Evolutionary conservation across 2,329 filamentous ascomycete genomes (phyloP).

Genomic region (Aureobasidium sp.): DNA sequence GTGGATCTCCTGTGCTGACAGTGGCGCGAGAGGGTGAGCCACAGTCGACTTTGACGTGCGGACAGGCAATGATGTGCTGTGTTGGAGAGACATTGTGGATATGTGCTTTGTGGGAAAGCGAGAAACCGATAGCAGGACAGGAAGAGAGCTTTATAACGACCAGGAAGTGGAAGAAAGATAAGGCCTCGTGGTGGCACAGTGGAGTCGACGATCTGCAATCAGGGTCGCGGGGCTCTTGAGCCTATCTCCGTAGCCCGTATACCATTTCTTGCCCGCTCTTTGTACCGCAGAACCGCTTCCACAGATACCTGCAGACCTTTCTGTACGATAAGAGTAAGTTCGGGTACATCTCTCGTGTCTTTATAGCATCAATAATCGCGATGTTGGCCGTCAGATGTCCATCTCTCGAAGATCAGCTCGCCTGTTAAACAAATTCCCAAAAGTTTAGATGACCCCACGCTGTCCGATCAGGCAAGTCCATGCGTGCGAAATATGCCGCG

Average conservation of each 20-base stretch:
- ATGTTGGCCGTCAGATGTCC: background rate
- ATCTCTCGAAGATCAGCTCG: background rate
- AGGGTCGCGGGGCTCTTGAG: background rate
- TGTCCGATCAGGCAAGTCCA: background rate
- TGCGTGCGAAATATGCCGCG: background rate
- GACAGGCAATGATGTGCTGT: constrained; percentile 18
- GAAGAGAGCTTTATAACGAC: background rate
- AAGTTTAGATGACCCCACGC: background rate
- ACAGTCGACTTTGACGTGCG: constrained; percentile 19
- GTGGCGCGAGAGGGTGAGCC: constrained; percentile 52
- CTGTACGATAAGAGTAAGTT: background rate
- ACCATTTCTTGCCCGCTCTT: background rate
- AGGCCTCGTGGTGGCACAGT: background rate
- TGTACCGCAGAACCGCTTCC: too few species aligned
- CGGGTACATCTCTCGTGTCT: background rate
- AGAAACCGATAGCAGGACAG: background rate
- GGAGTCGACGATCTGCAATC: background rate
- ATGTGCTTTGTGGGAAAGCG: background rate
- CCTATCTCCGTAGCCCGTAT: constrained; percentile 2
- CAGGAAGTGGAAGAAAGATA: background rate
- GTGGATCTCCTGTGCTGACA: constrained; percentile 50
- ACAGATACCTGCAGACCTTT: too few species aligned
- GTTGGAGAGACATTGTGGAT: constrained; percentile 11
- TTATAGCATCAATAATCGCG: background rate
- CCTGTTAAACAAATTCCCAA: background rate